Base-by-base conservation (phyloP, 1,284 basidiomycete genomes). In the Cystobasidiaceae sp. region DNA sequence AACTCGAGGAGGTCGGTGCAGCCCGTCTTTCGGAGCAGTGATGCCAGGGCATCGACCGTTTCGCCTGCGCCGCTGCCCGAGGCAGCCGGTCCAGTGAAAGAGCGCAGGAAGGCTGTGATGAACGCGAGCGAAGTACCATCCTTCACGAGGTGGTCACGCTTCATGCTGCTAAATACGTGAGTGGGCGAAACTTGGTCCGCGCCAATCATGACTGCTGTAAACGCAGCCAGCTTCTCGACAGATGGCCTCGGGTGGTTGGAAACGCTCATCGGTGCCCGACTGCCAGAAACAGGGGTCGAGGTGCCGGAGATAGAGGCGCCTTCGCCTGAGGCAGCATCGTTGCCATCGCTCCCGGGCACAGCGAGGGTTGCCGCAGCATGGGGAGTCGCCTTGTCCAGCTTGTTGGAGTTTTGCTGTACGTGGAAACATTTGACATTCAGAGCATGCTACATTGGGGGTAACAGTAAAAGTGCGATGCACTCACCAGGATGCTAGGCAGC, bases 81-180 rank as follows among this genome's bases (percentile, higher is more conserved):
- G 88, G 85, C 33, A 30, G 50, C 27, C n/a, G 43, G 56, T 43
- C 81, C 75, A 59, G 94, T 82, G 79, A 87, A 93, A 2, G 88
- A 82, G 54, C 85, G 85, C 80, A 93, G 87, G 76, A 94, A 84
- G 69, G 82, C 78, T 39, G 87, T 89, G 73, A 97, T 77, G 69
- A 93, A 86, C 71, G 80, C 82, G 70, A 93, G 79, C 85, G 60
- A 90, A 82, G 73, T 89, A 54, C 46, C 86, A 72, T 97, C 93
- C 81, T 97, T 97, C 75, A 93, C 83, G 68, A 97, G 84, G 76
- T 96, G 92, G 72, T 97, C 93, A 78, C 92, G 94, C 71, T 88
- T 86, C 72, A 97, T 80, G 76, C 84, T 87, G 74, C 84, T 82
- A 57, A 97, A 81, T 75, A 89, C 89, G 72, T 83, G 81, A 15